phyloP scores from a whole-genome alignment of 2,329 filamentous ascomycete genomes.

The Aspergillus bombycis region DNA sequence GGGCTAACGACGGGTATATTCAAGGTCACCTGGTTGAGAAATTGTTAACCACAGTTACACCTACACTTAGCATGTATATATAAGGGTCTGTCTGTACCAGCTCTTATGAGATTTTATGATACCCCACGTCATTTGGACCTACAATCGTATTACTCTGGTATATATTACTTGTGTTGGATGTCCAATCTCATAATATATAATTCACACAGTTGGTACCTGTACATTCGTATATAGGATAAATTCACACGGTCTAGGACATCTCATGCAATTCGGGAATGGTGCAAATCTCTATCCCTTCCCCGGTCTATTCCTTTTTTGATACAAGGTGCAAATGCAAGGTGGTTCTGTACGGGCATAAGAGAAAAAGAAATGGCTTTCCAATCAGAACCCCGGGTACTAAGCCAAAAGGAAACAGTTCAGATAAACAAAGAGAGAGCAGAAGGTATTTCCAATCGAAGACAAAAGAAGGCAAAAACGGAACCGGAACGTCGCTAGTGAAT shows the following conservation, averaged over 20 bases:
- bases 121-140: constrained; percentile 18
- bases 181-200: not conserved
- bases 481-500: constrained; percentile 31
- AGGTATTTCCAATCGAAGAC: constrained; percentile 24
- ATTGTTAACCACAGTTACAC: not conserved
- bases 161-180: not conserved
- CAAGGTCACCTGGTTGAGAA: not conserved
- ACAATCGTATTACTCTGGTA: not conserved
- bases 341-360: constrained; percentile 13
- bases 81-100: not conserved
- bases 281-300: constrained; percentile 10
- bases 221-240: constrained; percentile 9
- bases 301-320: constrained; percentile 29
- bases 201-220: constrained; percentile 11
- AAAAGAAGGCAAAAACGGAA: constrained; percentile 21
- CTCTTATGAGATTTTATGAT: constrained; percentile 12
- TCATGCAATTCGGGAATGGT: constrained; percentile 11
- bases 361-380: constrained; percentile 11
- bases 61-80: not conserved
- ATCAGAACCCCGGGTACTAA: constrained; percentile 13
- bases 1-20: not conserved
- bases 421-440: constrained; percentile 25
- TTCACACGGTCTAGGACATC: constrained; percentile 11
- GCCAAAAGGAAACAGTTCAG: constrained; percentile 12
- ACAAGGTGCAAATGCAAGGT: constrained; percentile 22